Percentiles rank a stretch among this genome's conserved stretches.
Evolutionary conservation across 345 rosid species (phyloP).

Genomic region (Ceriops zippeliana): DNA sequence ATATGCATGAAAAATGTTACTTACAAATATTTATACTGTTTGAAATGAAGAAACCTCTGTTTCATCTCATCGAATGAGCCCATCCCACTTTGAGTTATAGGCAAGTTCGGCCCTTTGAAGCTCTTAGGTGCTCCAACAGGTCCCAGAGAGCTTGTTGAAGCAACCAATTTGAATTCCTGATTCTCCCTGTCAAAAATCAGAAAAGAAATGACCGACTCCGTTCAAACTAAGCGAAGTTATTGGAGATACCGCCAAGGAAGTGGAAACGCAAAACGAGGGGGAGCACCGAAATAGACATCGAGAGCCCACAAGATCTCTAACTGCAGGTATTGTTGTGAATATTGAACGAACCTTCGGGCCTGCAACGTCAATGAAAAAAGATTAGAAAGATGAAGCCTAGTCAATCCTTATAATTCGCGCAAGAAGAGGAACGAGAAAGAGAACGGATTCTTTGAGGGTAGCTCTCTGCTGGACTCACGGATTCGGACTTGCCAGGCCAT

Average conservation of each 20-base stretch:
- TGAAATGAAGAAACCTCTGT: constrained; percentile 52
- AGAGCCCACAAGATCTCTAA: background rate
- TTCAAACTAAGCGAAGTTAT: constrained; percentile 14
- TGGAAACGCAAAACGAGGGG: constrained; percentile 6
- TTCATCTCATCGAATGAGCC: constrained; percentile 44
- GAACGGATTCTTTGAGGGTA: background rate
- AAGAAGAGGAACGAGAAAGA: background rate
- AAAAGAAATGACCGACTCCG: constrained; percentile 6
- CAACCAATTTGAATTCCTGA: constrained; percentile 8
- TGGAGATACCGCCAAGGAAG: constrained; percentile 7
- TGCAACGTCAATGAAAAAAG: constrained; percentile 6
- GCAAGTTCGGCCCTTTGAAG: constrained; percentile 11
- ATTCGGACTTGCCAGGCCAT: constrained; percentile 16
- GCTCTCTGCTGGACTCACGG: too few species aligned
- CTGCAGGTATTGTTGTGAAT: constrained; percentile 16
- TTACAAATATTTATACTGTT: constrained; percentile 52
- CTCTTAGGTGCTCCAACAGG: constrained; percentile 14
- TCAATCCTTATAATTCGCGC: background rate
- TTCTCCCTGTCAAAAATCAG: background rate
- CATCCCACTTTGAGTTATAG: constrained; percentile 12
- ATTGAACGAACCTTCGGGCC: constrained; percentile 26
- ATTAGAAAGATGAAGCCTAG: background rate
- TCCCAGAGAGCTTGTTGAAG: constrained; percentile 19
- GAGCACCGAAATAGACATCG: constrained; percentile 6
- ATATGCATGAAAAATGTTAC: constrained; percentile 8